Conservation (phyloP, 2,329 filamentous ascomycete genomes). For the Rhinocladiella mackenziei region DNA sequence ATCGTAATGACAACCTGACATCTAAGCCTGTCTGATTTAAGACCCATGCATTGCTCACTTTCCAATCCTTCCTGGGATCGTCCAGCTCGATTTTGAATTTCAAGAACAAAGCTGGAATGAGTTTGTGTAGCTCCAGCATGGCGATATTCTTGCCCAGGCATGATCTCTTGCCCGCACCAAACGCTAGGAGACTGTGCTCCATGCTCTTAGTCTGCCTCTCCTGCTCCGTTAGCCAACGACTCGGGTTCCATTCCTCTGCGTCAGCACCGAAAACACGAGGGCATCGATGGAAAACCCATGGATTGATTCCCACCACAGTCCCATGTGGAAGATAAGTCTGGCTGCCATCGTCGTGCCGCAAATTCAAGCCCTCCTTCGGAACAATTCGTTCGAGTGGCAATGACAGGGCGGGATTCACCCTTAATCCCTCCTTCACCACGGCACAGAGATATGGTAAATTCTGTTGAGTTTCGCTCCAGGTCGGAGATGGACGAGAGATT, state of each 20-base stretch:
- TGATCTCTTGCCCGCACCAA: constrained; percentile 29
- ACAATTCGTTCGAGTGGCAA: constrained; percentile 37
- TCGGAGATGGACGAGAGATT: constrained; percentile 31
- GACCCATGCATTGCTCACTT: constrained; percentile 28
- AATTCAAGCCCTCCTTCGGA: constrained; percentile 30
- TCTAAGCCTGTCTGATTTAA: constrained; percentile 25
- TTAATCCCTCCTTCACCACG: constrained; percentile 38
- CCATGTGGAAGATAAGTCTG: constrained; percentile 28
- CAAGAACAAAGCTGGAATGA: constrained; percentile 25
- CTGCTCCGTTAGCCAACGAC: constrained; percentile 32
- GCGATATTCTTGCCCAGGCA: constrained; percentile 34
- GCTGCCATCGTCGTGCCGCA: constrained; percentile 31
- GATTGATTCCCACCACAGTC: constrained; percentile 35
- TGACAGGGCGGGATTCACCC: constrained; percentile 37
- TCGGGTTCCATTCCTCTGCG: constrained; percentile 30
- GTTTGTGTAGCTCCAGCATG: constrained; percentile 30
- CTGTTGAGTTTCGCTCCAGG: constrained; percentile 31
- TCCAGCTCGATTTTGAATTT: constrained; percentile 24
- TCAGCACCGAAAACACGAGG: constrained; percentile 28
- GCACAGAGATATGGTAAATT: constrained; percentile 35
- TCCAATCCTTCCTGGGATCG: constrained; percentile 18
- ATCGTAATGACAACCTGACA: constrained; percentile 18
- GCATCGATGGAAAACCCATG: constrained; percentile 33
- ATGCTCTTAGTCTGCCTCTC: constrained; percentile 26
- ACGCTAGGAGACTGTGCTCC: constrained; percentile 29